phyloP scores from a whole-genome alignment of 768 basidiomycete species.

The Pulveroboletus sp. region DNA sequence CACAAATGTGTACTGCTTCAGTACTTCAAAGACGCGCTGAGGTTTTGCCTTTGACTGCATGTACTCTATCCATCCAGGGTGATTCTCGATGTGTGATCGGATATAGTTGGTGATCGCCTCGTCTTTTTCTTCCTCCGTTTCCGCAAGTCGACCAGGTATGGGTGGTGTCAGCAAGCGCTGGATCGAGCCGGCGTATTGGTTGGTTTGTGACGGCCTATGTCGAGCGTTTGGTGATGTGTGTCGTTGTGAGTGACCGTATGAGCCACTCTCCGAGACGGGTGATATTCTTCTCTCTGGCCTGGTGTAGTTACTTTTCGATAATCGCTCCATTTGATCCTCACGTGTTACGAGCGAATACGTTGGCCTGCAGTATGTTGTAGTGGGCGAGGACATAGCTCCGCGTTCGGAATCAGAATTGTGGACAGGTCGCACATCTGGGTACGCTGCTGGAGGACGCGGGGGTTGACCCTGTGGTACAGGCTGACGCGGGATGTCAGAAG shows the following conservation, averaged over 20 bases:
- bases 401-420: constrained; percentile 21
- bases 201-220: neutral
- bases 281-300: constrained; percentile 7
- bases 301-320: constrained; percentile 21
- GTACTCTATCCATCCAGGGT: constrained; percentile 43
- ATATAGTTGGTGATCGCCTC: constrained; percentile 42
- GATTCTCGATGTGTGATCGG: constrained; percentile 39
- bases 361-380: neutral
- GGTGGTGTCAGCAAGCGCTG: constrained; percentile 20
- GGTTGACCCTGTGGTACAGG: constrained; percentile 24
- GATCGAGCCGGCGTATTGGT: neutral
- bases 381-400: constrained; percentile 4
- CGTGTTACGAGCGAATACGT: constrained; percentile 19
- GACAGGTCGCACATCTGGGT: constrained; percentile 5
- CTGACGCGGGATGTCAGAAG: constrained; percentile 15
- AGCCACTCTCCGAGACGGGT: constrained; percentile 15
- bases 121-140: constrained; percentile 37
- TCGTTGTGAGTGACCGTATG: constrained; percentile 15
- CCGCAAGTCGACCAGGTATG: constrained; percentile 26
- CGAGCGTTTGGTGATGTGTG: constrained; percentile 4
- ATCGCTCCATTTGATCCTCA: constrained; percentile 25
- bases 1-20: constrained; percentile 51
- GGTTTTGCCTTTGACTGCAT: constrained; percentile 39
- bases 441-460: constrained; percentile 18
- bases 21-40: constrained; percentile 38